phyloP scores from a whole-genome alignment of 2,329 filamentous ascomycete genomes.

The Cladosporium sp. region DNA sequence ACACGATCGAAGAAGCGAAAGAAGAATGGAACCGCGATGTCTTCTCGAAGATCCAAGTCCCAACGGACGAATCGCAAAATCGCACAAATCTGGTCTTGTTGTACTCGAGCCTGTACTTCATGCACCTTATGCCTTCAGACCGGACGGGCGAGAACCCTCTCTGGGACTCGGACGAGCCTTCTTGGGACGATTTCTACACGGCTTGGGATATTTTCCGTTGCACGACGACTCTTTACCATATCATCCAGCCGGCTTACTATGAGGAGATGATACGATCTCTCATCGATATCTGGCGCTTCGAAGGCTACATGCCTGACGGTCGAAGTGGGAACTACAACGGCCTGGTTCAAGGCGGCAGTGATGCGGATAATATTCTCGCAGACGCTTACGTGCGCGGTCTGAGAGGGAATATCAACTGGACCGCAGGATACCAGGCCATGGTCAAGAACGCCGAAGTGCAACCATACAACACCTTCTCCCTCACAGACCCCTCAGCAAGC shows the following conservation, averaged over 20 bases:
- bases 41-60: constrained; percentile 56
- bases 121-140: constrained; percentile 65
- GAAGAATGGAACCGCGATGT: constrained; percentile 59
- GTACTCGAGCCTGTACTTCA: constrained; percentile 66
- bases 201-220: constrained; percentile 64
- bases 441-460: constrained; percentile 31
- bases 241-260: constrained; percentile 59
- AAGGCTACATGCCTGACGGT: constrained; percentile 34
- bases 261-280: constrained; percentile 63
- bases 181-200: constrained; percentile 68
- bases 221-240: constrained; percentile 59
- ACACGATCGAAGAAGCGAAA: constrained; percentile 34
- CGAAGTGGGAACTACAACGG: constrained; percentile 33
- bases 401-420: constrained; percentile 29
- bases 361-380: constrained; percentile 33
- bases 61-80: constrained; percentile 48
- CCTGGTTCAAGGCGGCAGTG: constrained; percentile 30
- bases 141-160: constrained; percentile 65
- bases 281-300: constrained; percentile 59
- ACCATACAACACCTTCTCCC: constrained; percentile 29
- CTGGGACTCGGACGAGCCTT: constrained; percentile 61
- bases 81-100: constrained; percentile 54
- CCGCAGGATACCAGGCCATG: constrained; percentile 31
- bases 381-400: constrained; percentile 33
- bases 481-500: constrained; percentile 28